A percentile compares a stretch with the other conserved stretches of the same genome.
These are phyloP conservation scores for Globisporangium apiculatum DNA, from an alignment of 352 stramenopile genomes.

Conservation along the genomic window DNA sequence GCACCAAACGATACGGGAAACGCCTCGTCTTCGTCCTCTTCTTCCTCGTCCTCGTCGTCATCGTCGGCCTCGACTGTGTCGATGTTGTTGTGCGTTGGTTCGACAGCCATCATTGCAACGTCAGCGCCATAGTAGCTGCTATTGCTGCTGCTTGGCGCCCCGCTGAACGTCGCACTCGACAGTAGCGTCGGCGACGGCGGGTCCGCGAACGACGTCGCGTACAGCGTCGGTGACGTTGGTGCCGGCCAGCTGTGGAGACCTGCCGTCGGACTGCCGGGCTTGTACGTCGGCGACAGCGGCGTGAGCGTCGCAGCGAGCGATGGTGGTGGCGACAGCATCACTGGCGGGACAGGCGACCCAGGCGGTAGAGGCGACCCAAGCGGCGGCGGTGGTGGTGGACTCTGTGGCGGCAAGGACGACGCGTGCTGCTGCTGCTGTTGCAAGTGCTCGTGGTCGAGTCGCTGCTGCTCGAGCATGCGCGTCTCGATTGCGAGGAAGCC, in stretches of 20 bases:
- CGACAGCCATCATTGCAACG: neutral
- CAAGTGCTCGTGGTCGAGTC: conserved; percentile 10
- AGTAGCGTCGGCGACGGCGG: conserved; percentile 11
- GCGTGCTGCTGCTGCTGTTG: conserved; percentile 7
- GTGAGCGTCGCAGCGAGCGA: conserved; percentile 14
- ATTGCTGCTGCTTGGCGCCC: neutral
- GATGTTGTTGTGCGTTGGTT: neutral
- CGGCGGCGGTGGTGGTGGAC: conserved; percentile 4
- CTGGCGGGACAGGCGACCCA: conserved; percentile 3
- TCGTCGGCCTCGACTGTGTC: conserved; percentile 1
- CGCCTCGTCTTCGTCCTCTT: conserved; percentile 72
- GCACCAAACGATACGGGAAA: conserved; percentile 49
- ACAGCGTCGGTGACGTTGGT: conserved; percentile 21
- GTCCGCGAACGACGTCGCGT: conserved; percentile 23
- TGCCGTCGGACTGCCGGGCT: conserved; percentile 1
- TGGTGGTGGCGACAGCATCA: conserved; percentile 9
- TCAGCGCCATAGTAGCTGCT: no score
- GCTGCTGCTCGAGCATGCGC: conserved; percentile 23
- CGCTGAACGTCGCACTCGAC: neutral
- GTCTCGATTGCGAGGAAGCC: conserved; percentile 28
- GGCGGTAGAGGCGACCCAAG: neutral
- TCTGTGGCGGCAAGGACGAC: neutral
- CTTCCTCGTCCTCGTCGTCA: conserved; percentile 30
- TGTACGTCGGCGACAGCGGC: conserved; percentile 11
- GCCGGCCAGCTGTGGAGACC: conserved; percentile 14